Percentiles rank a stretch among this genome's conserved stretches.
phyloP scores from a whole-genome alignment of 352 stramenopile species.

The Pythium aphanidermatum region DNA sequence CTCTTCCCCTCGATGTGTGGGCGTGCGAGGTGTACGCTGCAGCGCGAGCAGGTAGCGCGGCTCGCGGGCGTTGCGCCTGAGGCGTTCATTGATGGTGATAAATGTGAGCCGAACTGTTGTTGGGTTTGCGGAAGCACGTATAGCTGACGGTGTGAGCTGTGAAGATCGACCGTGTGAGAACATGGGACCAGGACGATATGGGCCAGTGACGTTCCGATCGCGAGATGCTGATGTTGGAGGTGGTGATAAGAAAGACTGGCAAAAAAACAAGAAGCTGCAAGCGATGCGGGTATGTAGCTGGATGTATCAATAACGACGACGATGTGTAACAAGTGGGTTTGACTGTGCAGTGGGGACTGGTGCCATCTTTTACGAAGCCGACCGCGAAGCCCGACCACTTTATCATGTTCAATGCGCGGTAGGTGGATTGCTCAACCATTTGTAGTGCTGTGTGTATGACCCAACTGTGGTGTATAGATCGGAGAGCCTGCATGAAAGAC shows the following conservation, averaged over 20 bases:
- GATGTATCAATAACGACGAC: no score
- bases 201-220: constrained; percentile 39
- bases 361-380: constrained; percentile 80
- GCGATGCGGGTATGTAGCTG: constrained; percentile 43
- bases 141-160: no score
- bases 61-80: constrained; percentile 36
- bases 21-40: constrained; percentile 52
- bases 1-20: constrained; percentile 48
- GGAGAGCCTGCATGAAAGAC: constrained; percentile 60
- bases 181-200: constrained; percentile 65
- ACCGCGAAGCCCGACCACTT: constrained; percentile 74
- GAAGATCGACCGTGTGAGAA: constrained; percentile 73
- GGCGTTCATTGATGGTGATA: constrained; percentile 56
- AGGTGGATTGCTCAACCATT: not conserved
- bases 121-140: no score
- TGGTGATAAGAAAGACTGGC: constrained; percentile 5
- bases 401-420: constrained; percentile 85
- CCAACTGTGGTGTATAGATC: no score
- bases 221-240: not conserved
- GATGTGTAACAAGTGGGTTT: no score
- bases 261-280: constrained; percentile 29
- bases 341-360: constrained; percentile 55
- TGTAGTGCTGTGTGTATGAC: not conserved
- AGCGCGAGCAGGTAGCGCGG: constrained; percentile 40
- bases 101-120: no score